phyloP scores from a whole-genome alignment of 2,329 filamentous ascomycete species.

The Knoxdaviesia proteae region DNA sequence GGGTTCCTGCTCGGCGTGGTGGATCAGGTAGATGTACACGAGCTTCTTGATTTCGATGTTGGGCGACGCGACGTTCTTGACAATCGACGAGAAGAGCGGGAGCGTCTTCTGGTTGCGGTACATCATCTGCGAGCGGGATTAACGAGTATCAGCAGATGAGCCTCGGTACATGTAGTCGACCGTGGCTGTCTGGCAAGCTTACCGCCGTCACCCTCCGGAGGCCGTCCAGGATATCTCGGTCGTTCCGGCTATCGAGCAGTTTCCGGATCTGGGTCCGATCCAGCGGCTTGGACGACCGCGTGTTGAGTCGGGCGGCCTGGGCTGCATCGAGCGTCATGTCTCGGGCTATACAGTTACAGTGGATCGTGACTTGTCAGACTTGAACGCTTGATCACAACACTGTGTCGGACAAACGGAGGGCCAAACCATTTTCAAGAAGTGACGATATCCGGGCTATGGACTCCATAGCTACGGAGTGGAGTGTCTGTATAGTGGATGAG shows the following conservation, averaged over 20 bases:
- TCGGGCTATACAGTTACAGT: conserved; percentile 38
- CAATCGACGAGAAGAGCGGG: conserved; percentile 88
- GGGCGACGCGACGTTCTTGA: conserved; percentile 91
- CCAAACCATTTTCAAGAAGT: conserved; percentile 78
- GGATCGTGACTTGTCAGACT: background rate
- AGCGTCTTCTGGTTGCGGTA: conserved; percentile 76
- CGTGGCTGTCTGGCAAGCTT: conserved; percentile 13
- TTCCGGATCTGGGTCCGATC: conserved; percentile 80
- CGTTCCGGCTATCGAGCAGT: conserved; percentile 79
- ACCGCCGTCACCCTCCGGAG: conserved; percentile 75
- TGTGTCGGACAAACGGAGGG: background rate
- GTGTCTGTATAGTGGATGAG: background rate
- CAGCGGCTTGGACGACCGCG: conserved; percentile 41
- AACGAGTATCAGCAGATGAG: background rate
- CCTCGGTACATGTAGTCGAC: too few relatives aligned
- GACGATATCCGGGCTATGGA: conserved; percentile 85
- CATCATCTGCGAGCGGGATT: conserved; percentile 52
- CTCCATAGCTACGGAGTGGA: conserved; percentile 45
- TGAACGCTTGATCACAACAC: background rate
- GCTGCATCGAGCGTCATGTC: conserved; percentile 96
- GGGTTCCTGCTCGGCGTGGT: conserved; percentile 89
- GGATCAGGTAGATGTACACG: conserved; percentile 93
- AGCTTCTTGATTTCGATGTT: conserved; percentile 94
- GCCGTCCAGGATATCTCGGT: conserved; percentile 82
- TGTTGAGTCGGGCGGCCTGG: conserved; percentile 55